Percentiles rank a stretch among this genome's conserved stretches.
Evolutionary conservation across 257 asterid species (phyloP).

Genomic region (Primulina huaijiensis): DNA sequence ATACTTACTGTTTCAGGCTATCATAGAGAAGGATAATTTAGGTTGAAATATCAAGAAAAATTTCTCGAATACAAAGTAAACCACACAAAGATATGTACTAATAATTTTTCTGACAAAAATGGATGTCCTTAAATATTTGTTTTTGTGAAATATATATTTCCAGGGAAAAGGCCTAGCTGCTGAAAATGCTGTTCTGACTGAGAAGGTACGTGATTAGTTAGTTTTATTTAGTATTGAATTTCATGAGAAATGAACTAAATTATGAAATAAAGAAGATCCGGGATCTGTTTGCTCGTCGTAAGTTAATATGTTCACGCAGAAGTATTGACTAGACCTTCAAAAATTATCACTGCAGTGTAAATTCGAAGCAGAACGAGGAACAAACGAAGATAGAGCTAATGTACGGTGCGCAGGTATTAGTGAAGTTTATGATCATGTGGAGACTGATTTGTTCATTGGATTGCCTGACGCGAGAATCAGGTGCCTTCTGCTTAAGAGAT

Average conservation of each 20-base stretch:
- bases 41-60: not conserved
- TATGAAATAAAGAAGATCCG: not conserved
- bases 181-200: slow-evolving; percentile 63
- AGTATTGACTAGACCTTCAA: not conserved
- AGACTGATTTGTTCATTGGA: slow-evolving; percentile 84
- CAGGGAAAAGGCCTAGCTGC: slow-evolving; percentile 76
- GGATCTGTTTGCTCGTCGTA: not conserved
- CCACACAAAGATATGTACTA: too few species aligned
- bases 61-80: too few species aligned
- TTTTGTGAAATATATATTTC: not conserved
- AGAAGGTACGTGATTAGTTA: slow-evolving; percentile 48
- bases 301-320: not conserved
- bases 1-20: not conserved
- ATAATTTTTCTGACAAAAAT: too few species aligned
- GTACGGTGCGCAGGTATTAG: slow-evolving; percentile 41
- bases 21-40: not conserved
- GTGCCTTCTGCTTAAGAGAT: slow-evolving; percentile 17
- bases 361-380: slow-evolving; percentile 21
- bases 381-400: slow-evolving; percentile 37
- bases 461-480: slow-evolving; percentile 32
- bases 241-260: not conserved
- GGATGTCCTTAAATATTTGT: not conserved
- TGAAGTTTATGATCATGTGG: slow-evolving; percentile 69
- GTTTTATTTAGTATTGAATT: too few species aligned
- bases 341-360: slow-evolving; percentile 35